Conservation (phyloP, 257 asterid species). For the Perilla frutescens region DNA sequence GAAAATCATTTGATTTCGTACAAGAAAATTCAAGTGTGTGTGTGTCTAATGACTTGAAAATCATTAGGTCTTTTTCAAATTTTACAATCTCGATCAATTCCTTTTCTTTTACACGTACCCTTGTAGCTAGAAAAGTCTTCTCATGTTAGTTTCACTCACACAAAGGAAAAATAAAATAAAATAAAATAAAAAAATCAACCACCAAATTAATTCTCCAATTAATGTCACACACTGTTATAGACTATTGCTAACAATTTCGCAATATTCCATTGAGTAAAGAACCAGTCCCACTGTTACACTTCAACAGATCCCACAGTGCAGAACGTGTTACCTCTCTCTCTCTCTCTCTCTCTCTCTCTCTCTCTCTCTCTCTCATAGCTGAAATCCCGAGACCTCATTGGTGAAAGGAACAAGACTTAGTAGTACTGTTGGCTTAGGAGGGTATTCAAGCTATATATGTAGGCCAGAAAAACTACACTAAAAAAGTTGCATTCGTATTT, state of each 20-base stretch:
- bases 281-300: constrained; percentile 54
- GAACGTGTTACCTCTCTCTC: constrained; percentile 44
- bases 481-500: constrained; percentile 31
- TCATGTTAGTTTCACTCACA: no score
- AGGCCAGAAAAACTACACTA: constrained; percentile 15
- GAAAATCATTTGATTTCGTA: no score
- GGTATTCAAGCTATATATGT: not conserved
- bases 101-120: no score
- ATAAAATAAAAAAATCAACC: not conserved
- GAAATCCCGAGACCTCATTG: constrained; percentile 36
- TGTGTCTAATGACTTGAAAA: no score
- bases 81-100: no score
- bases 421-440: constrained; percentile 11
- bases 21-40: no score
- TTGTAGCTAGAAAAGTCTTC: no score
- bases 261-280: constrained; percentile 35
- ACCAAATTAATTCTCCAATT: not conserved
- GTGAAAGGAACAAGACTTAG: constrained; percentile 54
- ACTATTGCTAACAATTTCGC: constrained; percentile 26
- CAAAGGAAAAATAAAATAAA: no score
- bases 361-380: constrained; percentile 37
- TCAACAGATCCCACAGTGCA: constrained; percentile 58
- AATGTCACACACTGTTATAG: constrained; percentile 2
- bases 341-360: constrained; percentile 17
- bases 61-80: no score